A percentile compares a stretch with the other conserved stretches of the same genome.
Conservation (phyloP, 2,329 filamentous ascomycete species). For the Diplodia corticola region DNA sequence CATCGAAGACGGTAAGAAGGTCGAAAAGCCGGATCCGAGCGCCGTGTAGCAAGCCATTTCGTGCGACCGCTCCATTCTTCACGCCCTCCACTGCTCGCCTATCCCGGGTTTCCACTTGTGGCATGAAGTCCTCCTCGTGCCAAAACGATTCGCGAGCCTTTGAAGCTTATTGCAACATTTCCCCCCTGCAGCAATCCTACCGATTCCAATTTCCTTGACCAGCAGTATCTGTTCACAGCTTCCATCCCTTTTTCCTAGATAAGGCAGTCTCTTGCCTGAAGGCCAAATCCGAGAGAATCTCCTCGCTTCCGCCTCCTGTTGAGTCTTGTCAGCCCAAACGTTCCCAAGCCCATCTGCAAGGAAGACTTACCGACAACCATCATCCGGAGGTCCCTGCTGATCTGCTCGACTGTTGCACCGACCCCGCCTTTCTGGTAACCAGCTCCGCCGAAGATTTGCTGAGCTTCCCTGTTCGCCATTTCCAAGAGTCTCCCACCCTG, state of each 20-base stretch:
- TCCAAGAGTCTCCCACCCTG: slow-evolving; percentile 53
- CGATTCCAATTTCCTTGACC: background rate
- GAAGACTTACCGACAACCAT: slow-evolving; percentile 41
- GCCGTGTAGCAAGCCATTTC: slow-evolving; percentile 1
- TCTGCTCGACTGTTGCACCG: slow-evolving; percentile 54
- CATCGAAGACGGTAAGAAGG: slow-evolving; percentile 38
- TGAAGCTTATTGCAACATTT: background rate
- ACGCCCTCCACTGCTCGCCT: background rate
- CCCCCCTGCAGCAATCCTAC: too few relatives aligned
- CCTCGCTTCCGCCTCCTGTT: slow-evolving; percentile 52
- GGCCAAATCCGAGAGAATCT: slow-evolving; percentile 55
- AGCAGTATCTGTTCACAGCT: slow-evolving; percentile 33
- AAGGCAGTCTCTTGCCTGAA: slow-evolving; percentile 50
- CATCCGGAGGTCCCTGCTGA: slow-evolving; percentile 54
- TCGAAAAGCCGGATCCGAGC: slow-evolving; percentile 21
- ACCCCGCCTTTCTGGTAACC: slow-evolving; percentile 53
- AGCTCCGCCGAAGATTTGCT: slow-evolving; percentile 56
- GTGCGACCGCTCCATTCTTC: background rate
- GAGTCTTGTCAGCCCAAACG: background rate
- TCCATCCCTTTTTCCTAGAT: slow-evolving; percentile 47
- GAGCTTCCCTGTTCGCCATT: slow-evolving; percentile 53
- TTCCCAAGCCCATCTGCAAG: background rate
- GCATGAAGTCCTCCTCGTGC: background rate
- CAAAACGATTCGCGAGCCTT: background rate
- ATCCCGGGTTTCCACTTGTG: background rate